Evolutionary conservation across 2,329 filamentous ascomycete species (phyloP).

Genomic region (Onygenales sp.): DNA sequence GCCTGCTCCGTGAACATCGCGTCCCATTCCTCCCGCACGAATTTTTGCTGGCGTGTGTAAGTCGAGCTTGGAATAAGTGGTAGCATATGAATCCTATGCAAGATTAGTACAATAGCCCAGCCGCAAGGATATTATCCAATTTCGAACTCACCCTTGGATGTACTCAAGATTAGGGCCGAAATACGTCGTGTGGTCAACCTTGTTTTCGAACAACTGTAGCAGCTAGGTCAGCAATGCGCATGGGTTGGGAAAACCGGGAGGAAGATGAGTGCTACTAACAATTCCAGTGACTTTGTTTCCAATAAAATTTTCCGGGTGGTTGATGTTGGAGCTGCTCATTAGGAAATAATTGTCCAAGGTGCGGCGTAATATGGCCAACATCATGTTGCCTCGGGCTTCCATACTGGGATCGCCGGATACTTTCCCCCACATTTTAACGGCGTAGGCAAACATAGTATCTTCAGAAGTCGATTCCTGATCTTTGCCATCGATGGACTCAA

Average conservation of each 20-base stretch:
- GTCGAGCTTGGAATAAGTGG: conserved; percentile 61
- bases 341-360: conserved; percentile 74
- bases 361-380: conserved; percentile 68
- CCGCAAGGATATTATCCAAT: neutral
- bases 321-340: conserved; percentile 58
- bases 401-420: conserved; percentile 67
- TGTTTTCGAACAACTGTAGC: conserved; percentile 73
- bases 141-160: conserved; percentile 45
- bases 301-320: conserved; percentile 67
- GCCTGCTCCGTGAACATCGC: conserved; percentile 63
- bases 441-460: conserved; percentile 79
- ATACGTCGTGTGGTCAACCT: conserved; percentile 85
- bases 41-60: conserved; percentile 55
- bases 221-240: neutral
- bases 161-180: conserved; percentile 67
- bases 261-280: conserved; percentile 20
- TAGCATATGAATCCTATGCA: conserved; percentile 70
- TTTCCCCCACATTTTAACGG: conserved; percentile 87
- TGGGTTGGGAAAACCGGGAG: neutral
- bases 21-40: conserved; percentile 77
- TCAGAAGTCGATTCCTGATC: conserved; percentile 75
- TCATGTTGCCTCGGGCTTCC: conserved; percentile 74
- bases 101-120: conserved; percentile 5
- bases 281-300: conserved; percentile 63
- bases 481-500: conserved; percentile 45